Conservation (phyloP, 306 rosid genomes). For the Cucumis cinereus region DNA sequence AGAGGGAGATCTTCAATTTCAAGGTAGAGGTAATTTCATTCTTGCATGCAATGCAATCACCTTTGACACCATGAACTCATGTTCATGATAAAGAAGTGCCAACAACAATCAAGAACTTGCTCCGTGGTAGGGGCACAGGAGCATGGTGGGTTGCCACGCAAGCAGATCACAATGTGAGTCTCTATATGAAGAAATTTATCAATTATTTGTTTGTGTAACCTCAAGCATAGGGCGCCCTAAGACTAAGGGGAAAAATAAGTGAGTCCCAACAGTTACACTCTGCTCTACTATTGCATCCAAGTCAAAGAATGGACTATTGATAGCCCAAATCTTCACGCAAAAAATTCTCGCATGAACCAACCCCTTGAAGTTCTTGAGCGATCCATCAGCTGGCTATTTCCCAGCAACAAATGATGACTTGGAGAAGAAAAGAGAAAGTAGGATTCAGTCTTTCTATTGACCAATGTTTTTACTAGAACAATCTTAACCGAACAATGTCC, state of each 20-base stretch:
- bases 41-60: neutral
- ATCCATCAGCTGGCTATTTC: too few relatives aligned
- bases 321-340: too few relatives aligned
- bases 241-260: neutral
- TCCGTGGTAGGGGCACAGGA: neutral
- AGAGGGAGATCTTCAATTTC: neutral
- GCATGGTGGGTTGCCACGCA: neutral
- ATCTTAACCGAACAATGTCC: neutral
- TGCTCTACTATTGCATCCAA: neutral
- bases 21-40: neutral
- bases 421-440: neutral
- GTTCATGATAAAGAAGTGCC: neutral
- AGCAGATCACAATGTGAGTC: neutral
- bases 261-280: neutral
- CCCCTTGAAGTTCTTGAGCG: too few relatives aligned
- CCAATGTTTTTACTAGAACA: neutral
- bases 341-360: too few relatives aligned
- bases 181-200: neutral
- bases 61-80: neutral
- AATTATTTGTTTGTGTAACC: neutral
- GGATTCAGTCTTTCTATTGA: neutral
- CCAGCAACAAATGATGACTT: neutral
- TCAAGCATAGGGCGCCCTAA: neutral
- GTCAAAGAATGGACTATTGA: neutral
- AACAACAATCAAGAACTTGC: neutral